Conservation (phyloP, 345 rosid species). For the Mallotus nudiflorus region DNA sequence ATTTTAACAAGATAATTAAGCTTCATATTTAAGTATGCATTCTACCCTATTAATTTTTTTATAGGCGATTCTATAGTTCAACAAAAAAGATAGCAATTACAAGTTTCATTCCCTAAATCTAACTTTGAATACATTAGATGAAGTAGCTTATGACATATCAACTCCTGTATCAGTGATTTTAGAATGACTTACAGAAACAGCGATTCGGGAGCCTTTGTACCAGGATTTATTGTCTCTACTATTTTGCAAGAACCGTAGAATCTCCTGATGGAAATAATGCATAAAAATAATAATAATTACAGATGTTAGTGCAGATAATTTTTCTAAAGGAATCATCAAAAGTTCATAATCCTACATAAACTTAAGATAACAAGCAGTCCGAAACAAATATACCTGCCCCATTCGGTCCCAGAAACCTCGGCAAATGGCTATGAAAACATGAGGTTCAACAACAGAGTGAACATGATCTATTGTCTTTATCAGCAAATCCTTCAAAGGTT, state of each 20-base stretch:
- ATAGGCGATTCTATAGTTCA: background rate
- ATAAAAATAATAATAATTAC: background rate
- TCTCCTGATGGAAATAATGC: constrained; percentile 9
- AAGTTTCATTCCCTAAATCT: background rate
- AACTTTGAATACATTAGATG: background rate
- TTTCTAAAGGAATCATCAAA: background rate
- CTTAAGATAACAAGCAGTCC: background rate
- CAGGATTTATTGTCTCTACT: constrained; percentile 21
- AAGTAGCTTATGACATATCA: background rate
- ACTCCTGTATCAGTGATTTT: background rate
- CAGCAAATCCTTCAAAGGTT: constrained; percentile 27
- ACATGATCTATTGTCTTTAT: constrained; percentile 26
- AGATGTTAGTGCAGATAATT: background rate
- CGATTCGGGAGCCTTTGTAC: constrained; percentile 25
- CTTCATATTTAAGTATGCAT: background rate
- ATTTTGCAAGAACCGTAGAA: constrained; percentile 18
- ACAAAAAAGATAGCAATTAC: background rate
- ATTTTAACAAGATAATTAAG: background rate
- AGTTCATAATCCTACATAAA: background rate
- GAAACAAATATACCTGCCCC: constrained; percentile 25
- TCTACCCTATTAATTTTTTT: too few relatives aligned
- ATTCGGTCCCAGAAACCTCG: constrained; percentile 34
- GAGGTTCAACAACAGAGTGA: constrained; percentile 27
- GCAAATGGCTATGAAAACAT: constrained; percentile 24
- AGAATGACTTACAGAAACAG: constrained; percentile 22